Evolutionary conservation across 202 grass and related monocot genomes (phyloP).

Genomic region (Dendrocalamus latiflorus): DNA sequence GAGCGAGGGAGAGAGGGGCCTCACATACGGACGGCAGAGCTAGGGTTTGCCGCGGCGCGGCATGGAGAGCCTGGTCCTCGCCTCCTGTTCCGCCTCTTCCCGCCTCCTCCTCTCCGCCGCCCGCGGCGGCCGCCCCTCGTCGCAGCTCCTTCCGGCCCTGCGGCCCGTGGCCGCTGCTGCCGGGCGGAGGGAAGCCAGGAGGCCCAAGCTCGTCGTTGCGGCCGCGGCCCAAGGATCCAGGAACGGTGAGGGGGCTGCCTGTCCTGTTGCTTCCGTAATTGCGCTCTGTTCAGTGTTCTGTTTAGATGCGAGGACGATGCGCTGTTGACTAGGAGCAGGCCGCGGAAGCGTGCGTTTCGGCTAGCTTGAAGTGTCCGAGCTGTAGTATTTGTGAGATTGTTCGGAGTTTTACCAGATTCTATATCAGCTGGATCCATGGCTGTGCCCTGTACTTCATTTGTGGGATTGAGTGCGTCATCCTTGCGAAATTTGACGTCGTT

Average conservation of each 20-base stretch:
- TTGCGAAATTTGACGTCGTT: not conserved
- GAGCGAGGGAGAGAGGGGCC: not conserved
- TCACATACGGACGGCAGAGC: not conserved
- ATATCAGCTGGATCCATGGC: not conserved
- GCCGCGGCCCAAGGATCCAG: constrained; percentile 31
- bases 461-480: not conserved
- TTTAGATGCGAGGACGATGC: not conserved
- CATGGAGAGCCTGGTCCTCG: constrained; percentile 61
- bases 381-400: not conserved
- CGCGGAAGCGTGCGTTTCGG: not conserved
- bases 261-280: not conserved
- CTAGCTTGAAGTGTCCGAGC: not conserved
- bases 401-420: not conserved
- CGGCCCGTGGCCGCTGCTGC: not conserved
- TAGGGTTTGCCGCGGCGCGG: constrained; percentile 6
- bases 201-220: constrained; percentile 29
- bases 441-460: not conserved
- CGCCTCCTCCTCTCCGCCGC: constrained; percentile 21
- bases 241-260: constrained; percentile 28
- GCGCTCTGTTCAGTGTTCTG: not conserved
- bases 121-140: constrained; percentile 4
- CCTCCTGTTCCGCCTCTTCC: constrained; percentile 33
- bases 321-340: not conserved
- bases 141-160: not conserved
- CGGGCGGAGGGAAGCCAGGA: constrained; percentile 21